Conservation (phyloP, 352 stramenopile genomes). For the Halophytophthora batemanensis region DNA sequence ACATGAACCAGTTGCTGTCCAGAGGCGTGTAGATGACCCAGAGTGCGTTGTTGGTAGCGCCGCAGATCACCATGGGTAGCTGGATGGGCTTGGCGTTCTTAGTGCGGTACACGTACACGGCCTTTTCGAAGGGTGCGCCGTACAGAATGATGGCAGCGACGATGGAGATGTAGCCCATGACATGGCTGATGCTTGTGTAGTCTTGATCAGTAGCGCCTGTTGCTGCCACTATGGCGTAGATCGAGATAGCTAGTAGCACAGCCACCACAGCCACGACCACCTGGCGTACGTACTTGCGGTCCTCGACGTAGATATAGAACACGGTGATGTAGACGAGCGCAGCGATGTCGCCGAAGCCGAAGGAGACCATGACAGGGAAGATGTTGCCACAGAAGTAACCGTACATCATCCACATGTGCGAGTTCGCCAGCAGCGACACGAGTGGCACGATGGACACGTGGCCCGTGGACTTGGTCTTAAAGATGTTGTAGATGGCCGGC, state of each 20-base stretch:
- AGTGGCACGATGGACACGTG: conserved; percentile 33
- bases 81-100: conserved; percentile 33
- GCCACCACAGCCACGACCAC: conserved; percentile 10
- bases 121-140: conserved; percentile 31
- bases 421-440: conserved; percentile 29
- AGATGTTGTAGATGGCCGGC: conserved; percentile 34
- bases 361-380: conserved; percentile 42
- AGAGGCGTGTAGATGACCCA: conserved; percentile 35
- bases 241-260: conserved; percentile 20
- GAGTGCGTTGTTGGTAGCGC: conserved; percentile 31
- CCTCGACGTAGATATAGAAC: conserved; percentile 24
- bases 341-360: conserved; percentile 24
- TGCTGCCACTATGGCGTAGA: conserved; percentile 24
- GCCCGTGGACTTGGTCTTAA: conserved; percentile 29
- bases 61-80: conserved; percentile 27
- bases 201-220: conserved; percentile 29
- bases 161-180: conserved; percentile 28
- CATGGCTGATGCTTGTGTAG: conserved; percentile 23
- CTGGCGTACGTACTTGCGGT: conserved; percentile 23
- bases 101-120: conserved; percentile 32
- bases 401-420: conserved; percentile 36
- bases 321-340: conserved; percentile 22
- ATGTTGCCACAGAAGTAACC: conserved; percentile 26
- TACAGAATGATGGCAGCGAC: conserved; percentile 26
- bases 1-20: conserved; percentile 37